These are phyloP conservation scores for Diaporthe citri DNA, from an alignment of 2,329 filamentous ascomycete species.

Conservation along the genomic window DNA sequence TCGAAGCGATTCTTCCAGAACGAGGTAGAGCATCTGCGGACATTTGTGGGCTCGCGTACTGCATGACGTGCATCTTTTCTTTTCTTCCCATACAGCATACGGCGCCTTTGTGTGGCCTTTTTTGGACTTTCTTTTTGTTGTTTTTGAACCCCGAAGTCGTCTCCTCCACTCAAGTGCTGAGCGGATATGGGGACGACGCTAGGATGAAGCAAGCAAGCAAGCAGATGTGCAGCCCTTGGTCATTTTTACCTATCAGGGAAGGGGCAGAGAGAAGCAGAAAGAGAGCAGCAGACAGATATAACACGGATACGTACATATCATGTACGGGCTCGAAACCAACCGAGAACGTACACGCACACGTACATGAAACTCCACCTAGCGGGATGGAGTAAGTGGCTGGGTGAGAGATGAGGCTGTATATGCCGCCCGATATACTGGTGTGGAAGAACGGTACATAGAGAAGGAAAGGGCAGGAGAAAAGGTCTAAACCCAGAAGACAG, in stretches of 20 bases:
- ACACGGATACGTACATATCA: neutral
- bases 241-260: constrained; percentile 6
- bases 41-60: constrained; percentile 1
- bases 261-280: neutral
- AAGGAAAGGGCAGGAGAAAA: neutral
- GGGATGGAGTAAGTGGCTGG: too few relatives aligned
- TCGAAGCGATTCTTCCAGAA: constrained; percentile 14
- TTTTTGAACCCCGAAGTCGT: neutral
- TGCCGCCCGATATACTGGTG: neutral
- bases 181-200: constrained; percentile 6
- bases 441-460: constrained; percentile 9
- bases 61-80: constrained; percentile 21
- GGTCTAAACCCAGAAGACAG: too few relatives aligned
- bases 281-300: neutral
- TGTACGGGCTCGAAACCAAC: neutral
- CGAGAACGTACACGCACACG: neutral
- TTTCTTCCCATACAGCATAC: constrained; percentile 18
- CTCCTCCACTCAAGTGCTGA: constrained; percentile 35
- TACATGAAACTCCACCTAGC: neutral
- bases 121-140: constrained; percentile 13
- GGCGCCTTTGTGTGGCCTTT: constrained; percentile 28
- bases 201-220: constrained; percentile 8
- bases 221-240: constrained; percentile 4
- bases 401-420: neutral
- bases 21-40: constrained; percentile 5